These are phyloP conservation scores for Nakazawaea ambrosiae DNA, from an alignment of 805 yeast genomes.

Conservation along the genomic window DNA sequence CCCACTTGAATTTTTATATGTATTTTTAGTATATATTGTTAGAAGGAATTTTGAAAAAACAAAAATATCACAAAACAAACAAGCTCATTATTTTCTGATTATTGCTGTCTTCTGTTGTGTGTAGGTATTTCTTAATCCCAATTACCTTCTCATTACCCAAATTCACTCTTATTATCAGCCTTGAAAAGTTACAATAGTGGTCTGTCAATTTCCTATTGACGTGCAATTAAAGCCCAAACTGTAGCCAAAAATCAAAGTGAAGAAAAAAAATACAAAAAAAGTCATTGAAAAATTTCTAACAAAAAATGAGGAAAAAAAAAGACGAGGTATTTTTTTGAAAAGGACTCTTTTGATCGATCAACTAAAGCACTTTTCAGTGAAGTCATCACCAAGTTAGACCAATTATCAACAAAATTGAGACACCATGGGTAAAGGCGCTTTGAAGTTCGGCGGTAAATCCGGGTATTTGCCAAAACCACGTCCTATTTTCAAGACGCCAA, in stretches of 20 bases:
- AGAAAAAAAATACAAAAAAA: background rate
- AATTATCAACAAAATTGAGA: background rate
- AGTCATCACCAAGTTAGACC: background rate
- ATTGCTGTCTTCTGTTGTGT: too few species aligned
- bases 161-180: too few species aligned
- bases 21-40: background rate
- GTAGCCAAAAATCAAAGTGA: too few species aligned
- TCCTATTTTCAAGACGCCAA: constrained; percentile 65
- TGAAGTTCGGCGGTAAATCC: constrained; percentile 56
- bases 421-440: constrained; percentile 41
- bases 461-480: constrained; percentile 81
- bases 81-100: too few species aligned
- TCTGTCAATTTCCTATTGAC: too few species aligned
- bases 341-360: too few species aligned
- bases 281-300: background rate
- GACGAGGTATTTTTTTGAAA: background rate
- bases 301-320: background rate
- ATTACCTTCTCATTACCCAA: too few species aligned
- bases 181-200: too few species aligned
- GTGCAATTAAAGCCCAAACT: too few species aligned
- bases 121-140: too few species aligned
- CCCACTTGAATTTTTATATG: background rate
- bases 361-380: too few species aligned
- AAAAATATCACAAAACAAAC: too few species aligned
- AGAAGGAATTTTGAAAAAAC: background rate